These are phyloP conservation scores for Pseudogymnoascus verrucosus DNA, from an alignment of 2,329 filamentous ascomycete genomes.

Conservation along the genomic window DNA sequence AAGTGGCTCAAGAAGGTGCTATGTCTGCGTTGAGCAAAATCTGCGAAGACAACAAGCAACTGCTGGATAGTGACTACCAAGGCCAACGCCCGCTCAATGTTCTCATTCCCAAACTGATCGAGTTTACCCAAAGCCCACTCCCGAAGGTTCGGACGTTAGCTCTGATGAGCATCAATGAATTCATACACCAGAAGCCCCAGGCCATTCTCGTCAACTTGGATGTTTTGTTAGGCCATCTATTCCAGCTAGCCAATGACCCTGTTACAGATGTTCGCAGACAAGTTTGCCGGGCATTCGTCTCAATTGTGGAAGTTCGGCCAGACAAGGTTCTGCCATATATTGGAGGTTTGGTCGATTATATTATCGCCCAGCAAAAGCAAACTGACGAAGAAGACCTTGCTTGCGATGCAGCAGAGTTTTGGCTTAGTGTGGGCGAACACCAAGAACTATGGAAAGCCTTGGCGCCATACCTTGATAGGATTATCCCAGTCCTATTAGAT, in stretches of 20 bases:
- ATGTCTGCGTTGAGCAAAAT: constrained; percentile 92
- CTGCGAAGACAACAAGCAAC: constrained; percentile 88
- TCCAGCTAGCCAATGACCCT: constrained; percentile 68
- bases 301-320: constrained; percentile 81
- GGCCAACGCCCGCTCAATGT: constrained; percentile 81
- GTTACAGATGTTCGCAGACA: constrained; percentile 80
- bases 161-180: constrained; percentile 81
- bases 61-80: constrained; percentile 79
- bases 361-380: constrained; percentile 79
- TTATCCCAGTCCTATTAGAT: constrained; percentile 82
- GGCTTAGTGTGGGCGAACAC: constrained; percentile 88
- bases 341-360: constrained; percentile 81
- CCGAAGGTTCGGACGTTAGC: constrained; percentile 73
- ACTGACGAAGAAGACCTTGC: constrained; percentile 79
- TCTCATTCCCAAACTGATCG: constrained; percentile 82
- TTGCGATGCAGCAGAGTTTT: constrained; percentile 93
- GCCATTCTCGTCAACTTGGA: constrained; percentile 77
- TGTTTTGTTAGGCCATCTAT: constrained; percentile 72
- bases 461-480: constrained; percentile 69
- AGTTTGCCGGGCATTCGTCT: constrained; percentile 88
- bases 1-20: constrained; percentile 78
- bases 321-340: constrained; percentile 89
- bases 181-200: constrained; percentile 76
- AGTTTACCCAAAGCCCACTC: constrained; percentile 70
- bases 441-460: constrained; percentile 68